Base-by-base conservation (phyloP, 768 basidiomycete genomes). In the Auriscalpium orientale region DNA sequence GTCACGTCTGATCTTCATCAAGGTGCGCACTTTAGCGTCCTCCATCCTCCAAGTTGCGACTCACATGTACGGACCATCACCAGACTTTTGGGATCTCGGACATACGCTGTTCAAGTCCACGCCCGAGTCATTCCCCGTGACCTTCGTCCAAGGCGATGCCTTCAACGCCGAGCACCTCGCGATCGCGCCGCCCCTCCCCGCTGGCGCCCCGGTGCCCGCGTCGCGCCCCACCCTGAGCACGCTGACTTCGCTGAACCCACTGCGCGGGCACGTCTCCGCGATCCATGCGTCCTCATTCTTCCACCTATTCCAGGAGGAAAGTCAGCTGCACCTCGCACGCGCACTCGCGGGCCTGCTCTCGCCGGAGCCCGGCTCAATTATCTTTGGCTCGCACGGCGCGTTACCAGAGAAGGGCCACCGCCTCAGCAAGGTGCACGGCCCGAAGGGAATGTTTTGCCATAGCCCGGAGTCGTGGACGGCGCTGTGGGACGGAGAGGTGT, bases 71-170 rank as follows among this genome's bases (percentile, higher is more conserved):
- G 2, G 33, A 43, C 5, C 28, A 37, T 46, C 15, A 44, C 18
- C 54, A 85, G 84, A 70, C 10, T 81, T 82, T 58, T 86, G 83
- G 84, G 72, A 80, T 5, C 71, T 78, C 4, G 85, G 85, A 1
- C 83, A 87, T 58, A 71, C 78, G 45, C 71, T 87, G 15, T 88
- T 85, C 69, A 74, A 66, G 50, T 74, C 78, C 4, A 80, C 72
- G 0, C 75, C 77, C 0, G 68, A 76, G 40, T 72, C 76, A 0
- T 85, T 82, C 66, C 79, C 81, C 1, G 79, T 74, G 0, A 65
- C 70, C 0, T 87, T 87, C 63, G 53, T 87, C 15, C 67, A 73
- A 12, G 85, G 84, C 1, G 76, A 87, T 57, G 72, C 67, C 0
- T 77, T 87, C 48, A 74, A 83, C 56, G 67, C 75, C 8, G 56